Evolutionary conservation across 1,284 basidiomycete species (phyloP).

Genomic region (Ganoderma resinaceum): DNA sequence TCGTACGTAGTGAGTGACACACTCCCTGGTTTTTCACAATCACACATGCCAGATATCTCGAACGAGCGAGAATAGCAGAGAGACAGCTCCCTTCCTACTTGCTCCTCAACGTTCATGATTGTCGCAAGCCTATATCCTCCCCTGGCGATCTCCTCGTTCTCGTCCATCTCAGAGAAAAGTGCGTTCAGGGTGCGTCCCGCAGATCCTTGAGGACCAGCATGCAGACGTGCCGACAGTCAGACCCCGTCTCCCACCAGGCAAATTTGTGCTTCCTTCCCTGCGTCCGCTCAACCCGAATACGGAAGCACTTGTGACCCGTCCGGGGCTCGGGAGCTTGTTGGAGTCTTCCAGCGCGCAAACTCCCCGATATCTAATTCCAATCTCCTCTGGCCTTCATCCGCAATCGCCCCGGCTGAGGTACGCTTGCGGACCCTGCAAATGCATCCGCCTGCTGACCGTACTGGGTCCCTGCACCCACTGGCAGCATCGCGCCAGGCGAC

Average conservation of each 20-base stretch:
- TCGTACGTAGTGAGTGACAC: background rate
- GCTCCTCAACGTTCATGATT: background rate
- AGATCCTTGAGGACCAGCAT: background rate
- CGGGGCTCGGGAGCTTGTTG: background rate
- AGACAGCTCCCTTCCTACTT: background rate
- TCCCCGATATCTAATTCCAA: background rate
- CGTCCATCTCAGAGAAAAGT: background rate
- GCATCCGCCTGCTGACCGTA: background rate
- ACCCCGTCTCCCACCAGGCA: slow-evolving; percentile 1
- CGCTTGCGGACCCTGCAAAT: background rate
- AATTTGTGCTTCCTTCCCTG: background rate
- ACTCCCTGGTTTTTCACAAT: background rate
- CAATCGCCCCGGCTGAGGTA: background rate
- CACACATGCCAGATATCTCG: background rate
- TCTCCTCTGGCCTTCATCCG: background rate
- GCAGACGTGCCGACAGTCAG: background rate
- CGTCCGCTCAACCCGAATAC: background rate
- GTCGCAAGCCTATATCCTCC: background rate
- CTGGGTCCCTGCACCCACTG: background rate
- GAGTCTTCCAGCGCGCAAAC: background rate
- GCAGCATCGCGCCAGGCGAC: background rate
- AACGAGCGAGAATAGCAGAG: background rate
- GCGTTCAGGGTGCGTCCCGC: background rate
- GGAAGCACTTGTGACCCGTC: background rate
- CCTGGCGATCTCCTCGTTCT: background rate